Conservation (phyloP, 1,284 basidiomycete genomes). For the Melampsora larici-populina region DNA sequence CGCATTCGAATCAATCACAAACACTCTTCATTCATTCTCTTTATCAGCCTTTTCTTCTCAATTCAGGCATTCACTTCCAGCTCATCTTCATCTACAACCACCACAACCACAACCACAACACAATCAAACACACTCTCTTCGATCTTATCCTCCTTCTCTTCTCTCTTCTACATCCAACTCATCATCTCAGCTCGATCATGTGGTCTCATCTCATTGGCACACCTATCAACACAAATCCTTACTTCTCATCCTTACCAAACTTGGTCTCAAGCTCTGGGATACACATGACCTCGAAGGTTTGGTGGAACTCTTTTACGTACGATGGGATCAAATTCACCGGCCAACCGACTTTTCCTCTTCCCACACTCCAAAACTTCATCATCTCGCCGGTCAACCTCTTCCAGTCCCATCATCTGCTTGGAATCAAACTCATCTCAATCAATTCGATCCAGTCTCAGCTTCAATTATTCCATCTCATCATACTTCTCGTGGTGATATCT, state of each 20-base stretch:
- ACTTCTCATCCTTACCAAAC: constrained; percentile 6
- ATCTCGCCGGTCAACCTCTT: background rate
- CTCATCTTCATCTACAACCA: background rate
- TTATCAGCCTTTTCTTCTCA: constrained; percentile 9
- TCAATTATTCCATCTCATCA: constrained; percentile 1
- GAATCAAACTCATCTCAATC: background rate
- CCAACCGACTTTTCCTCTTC: background rate
- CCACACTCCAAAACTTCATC: background rate
- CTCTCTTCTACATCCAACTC: background rate
- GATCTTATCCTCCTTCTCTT: background rate
- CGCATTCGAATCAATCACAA: constrained; percentile 29
- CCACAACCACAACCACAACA: background rate
- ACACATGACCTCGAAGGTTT: constrained; percentile 36
- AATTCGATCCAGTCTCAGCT: constrained; percentile 33
- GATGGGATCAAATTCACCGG: constrained; percentile 15
- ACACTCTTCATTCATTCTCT: constrained; percentile 27
- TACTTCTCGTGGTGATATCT: background rate
- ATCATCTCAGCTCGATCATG: background rate
- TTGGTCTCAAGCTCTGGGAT: constrained; percentile 26
- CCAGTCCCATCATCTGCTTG: background rate
- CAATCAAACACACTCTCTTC: background rate
- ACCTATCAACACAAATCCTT: constrained; percentile 10
- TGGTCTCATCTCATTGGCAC: constrained; percentile 24
- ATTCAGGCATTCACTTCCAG: constrained; percentile 14
- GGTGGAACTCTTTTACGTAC: background rate